Percentiles rank a stretch among this genome's conserved stretches.
phyloP scores from a whole-genome alignment of 2,329 filamentous ascomycete species.

The Fusarium bactridioides region DNA sequence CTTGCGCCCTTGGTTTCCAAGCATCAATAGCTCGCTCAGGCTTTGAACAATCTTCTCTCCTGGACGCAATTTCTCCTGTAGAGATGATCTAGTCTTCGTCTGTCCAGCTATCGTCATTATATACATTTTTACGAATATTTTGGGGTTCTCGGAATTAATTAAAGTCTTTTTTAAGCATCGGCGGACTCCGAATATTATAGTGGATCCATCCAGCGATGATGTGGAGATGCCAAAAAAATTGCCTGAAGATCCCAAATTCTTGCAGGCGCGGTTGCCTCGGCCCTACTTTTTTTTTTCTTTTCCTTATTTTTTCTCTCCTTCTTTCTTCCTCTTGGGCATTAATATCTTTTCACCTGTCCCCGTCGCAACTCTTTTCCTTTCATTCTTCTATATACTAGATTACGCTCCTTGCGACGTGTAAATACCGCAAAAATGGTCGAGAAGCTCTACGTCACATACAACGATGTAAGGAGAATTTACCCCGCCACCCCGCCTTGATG shows the following conservation, averaged over 20 bases:
- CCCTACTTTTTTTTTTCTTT: conserved; percentile 16
- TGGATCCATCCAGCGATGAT: conserved; percentile 15
- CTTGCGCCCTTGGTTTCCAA: not conserved
- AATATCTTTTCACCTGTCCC: conserved; percentile 15
- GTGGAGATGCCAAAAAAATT: conserved; percentile 36
- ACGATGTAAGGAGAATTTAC: conserved; percentile 70
- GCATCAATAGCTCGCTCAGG: not conserved
- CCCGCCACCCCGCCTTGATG: conserved; percentile 41
- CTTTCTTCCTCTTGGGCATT: conserved; percentile 25
- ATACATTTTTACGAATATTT: not conserved
- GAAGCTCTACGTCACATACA: conserved; percentile 91
- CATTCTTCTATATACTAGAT: not conserved
- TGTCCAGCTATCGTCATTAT: not conserved
- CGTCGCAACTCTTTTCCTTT: conserved; percentile 5
- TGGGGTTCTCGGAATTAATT: not conserved
- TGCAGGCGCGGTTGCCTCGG: conserved; percentile 26
- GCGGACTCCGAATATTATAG: conserved; percentile 34
- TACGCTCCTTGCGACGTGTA: conserved; percentile 11
- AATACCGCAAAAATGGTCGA: conserved; percentile 71
- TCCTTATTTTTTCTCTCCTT: conserved; percentile 10
- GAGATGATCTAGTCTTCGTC: too few species aligned
- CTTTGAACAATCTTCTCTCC: not conserved
- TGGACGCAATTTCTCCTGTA: too few species aligned
- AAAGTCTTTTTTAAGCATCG: conserved; percentile 10
- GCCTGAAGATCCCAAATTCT: conserved; percentile 31